Percentiles rank a stretch among this genome's conserved stretches.
phyloP scores from a whole-genome alignment of 2,329 filamentous ascomycete genomes.

The Arthrobotrys sphaeroides region DNA sequence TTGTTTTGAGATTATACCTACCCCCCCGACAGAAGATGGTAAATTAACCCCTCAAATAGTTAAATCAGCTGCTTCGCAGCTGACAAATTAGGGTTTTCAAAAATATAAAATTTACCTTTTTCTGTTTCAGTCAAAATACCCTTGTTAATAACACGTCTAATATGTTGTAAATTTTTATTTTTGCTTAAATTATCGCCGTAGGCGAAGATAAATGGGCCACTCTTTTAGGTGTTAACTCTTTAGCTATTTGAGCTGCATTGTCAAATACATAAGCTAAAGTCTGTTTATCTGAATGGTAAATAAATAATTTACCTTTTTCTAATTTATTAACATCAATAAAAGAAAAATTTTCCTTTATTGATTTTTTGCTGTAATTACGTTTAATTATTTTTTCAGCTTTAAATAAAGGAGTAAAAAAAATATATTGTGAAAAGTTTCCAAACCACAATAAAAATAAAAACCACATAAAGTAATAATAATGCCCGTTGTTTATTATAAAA shows the following conservation, averaged over 20 bases:
- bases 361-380: no score
- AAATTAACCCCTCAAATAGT: no score
- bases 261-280: constrained; percentile 1
- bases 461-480: constrained; percentile 9
- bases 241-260: background rate
- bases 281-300: background rate
- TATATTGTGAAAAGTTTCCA: constrained; percentile 2
- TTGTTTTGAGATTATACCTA: no score
- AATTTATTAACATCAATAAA: background rate
- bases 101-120: no score
- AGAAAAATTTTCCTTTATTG: background rate
- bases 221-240: background rate
- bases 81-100: no score
- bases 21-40: no score
- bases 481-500: constrained; percentile 10
- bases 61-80: no score
- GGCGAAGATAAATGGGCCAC: no score
- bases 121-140: no score
- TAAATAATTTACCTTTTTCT: background rate
- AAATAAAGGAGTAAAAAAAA: background rate
- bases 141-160: no score
- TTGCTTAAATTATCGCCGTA: no score
- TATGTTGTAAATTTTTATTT: no score
- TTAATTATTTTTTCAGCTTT: background rate
- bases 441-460: constrained; percentile 9